phyloP scores from a whole-genome alignment of 768 basidiomycete species.

The Lentinus brumalis region DNA sequence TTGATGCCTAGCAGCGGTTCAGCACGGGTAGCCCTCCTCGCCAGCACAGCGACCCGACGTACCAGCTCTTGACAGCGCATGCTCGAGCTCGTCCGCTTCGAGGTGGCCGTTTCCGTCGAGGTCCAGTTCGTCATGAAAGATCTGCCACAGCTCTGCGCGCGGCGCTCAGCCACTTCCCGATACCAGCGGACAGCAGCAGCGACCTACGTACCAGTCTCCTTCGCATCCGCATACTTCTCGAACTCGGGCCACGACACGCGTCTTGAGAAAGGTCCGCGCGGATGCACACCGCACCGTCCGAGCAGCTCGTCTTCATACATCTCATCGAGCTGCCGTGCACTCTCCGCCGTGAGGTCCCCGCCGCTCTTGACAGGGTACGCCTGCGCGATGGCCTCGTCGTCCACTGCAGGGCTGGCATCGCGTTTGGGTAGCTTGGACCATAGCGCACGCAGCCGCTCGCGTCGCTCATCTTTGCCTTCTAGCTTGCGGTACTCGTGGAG shows the following conservation, averaged over 20 bases:
- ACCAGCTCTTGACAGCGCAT: slow-evolving; percentile 78
- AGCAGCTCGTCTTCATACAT: slow-evolving; percentile 82
- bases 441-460: slow-evolving; percentile 58
- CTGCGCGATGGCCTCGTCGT: slow-evolving; percentile 24
- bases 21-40: not conserved
- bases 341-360: slow-evolving; percentile 36
- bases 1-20: slow-evolving; percentile 57
- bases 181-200: not conserved
- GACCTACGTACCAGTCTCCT: slow-evolving; percentile 70
- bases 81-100: slow-evolving; percentile 61
- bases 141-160: slow-evolving; percentile 78
- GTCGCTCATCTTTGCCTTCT: slow-evolving; percentile 66
- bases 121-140: slow-evolving; percentile 90
- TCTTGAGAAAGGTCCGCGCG: slow-evolving; percentile 38
- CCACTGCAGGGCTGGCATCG: slow-evolving; percentile 22
- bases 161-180: not conserved
- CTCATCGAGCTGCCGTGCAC: slow-evolving; percentile 62
- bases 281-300: slow-evolving; percentile 50
- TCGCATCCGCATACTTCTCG: slow-evolving; percentile 71
- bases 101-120: slow-evolving; percentile 85
- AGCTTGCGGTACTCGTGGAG: slow-evolving; percentile 63
- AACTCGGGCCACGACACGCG: slow-evolving; percentile 71
- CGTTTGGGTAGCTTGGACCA: slow-evolving; percentile 59
- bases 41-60: slow-evolving; percentile 18
- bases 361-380: slow-evolving; percentile 32